Evolutionary conservation across 2,329 filamentous ascomycete species (phyloP), one percentile per base, ranked within the genome.

Genomic region (Aspergillus sp.): DNA sequence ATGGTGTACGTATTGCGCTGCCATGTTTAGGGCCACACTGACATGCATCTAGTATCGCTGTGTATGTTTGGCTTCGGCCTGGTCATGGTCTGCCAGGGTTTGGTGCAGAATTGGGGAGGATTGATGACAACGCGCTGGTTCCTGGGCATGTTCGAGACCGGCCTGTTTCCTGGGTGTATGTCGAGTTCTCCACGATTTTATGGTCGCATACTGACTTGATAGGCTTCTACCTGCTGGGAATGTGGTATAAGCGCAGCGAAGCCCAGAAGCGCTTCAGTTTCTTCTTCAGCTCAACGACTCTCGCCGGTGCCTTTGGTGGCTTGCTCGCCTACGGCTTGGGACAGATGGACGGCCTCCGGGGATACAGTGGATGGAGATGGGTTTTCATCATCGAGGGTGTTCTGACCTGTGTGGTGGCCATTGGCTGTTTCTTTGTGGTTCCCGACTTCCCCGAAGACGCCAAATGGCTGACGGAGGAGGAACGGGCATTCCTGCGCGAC

Each of bases 11-110:
- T 72, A 3, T 13, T 6, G 19, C 32, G 21, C 11, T 30, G 8
- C 15, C 5, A 5, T 17, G 3, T 50, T 57, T 25, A 5, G 17
- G 11, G n/a, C 32, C 30, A n/a, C 8, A 15, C 39, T 38, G 4
- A n/a, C 23, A 39, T 63, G 5, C 27, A 8, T 36, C 48, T 59
- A 80, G 78, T 96, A 15, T 87, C 89, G 3, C 73, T 86, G 54
- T 96, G 92, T 79, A 96, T 96, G 89, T 89, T 94, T 64, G 79
- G 86, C 60, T 97, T 96, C 66, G 90, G 91, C 8, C 79, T 96
- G 17, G 84, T 88, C 42, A 91, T 89, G 19, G 81, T 90, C 36
- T 83, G 87, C 66, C 90, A 95, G 75, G 92, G 92, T 0, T 77
- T 96, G 2, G 89, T 92, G 1, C 79, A 86, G 62, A 96, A 86